Evolutionary conservation across 306 rosid species (phyloP).

Genomic region (Hippophae gyantsensis): DNA sequence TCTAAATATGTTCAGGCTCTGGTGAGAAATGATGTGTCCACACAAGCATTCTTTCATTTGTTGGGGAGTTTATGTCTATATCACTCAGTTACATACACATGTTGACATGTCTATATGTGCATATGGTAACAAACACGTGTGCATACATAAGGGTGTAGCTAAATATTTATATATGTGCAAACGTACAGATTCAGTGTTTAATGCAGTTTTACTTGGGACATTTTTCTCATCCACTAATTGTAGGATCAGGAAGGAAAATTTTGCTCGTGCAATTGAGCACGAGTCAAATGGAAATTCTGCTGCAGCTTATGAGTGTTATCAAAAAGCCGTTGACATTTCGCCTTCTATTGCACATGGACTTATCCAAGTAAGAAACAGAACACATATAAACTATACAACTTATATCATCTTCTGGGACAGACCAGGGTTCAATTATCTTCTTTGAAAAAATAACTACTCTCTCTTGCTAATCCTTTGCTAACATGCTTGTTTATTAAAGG

Average conservation of each 20-base stretch:
- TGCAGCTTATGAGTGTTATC: conserved; percentile 90
- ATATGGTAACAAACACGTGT: too few relatives aligned
- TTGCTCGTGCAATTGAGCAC: conserved; percentile 71
- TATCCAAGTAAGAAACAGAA: conserved; percentile 49
- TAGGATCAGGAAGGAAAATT: conserved; percentile 76
- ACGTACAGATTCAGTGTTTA: background rate
- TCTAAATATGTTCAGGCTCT: too few relatives aligned
- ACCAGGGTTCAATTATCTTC: too few relatives aligned
- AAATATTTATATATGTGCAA: too few relatives aligned
- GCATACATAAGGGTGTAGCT: too few relatives aligned
- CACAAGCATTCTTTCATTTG: too few relatives aligned
- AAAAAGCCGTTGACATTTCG: conserved; percentile 92
- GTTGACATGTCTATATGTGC: too few relatives aligned
- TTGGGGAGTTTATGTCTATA: too few relatives aligned
- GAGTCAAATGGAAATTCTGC: conserved; percentile 68
- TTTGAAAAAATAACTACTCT: too few relatives aligned
- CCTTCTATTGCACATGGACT: conserved; percentile 62
- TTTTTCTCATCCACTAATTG: background rate
- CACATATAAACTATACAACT: background rate
- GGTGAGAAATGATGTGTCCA: too few relatives aligned
- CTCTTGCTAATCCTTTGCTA: conserved; percentile 2
- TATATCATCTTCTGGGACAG: too few relatives aligned
- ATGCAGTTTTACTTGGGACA: background rate
- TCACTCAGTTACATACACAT: too few relatives aligned
- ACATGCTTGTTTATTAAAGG: conserved; percentile 34